Evolutionary conservation across 768 basidiomycete species (phyloP), one percentile per base, ranked within the genome.

Genomic region (Russula griseocarnosa): DNA sequence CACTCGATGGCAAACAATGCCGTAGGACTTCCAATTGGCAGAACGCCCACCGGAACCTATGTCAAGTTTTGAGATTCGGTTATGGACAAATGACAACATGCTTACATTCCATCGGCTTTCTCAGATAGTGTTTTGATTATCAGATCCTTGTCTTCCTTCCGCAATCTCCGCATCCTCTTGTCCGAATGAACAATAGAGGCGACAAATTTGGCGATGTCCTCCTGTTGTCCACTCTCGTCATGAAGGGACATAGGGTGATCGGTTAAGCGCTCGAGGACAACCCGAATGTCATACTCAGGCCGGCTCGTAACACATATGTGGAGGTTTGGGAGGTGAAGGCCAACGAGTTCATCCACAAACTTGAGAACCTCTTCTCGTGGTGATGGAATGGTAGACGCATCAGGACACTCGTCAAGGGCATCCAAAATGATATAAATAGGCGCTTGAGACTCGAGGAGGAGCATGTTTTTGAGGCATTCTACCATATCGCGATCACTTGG

Each of bases 251-350:
- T 26, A 20, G 54, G 14, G 6, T 16, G 20, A 10, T 16, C 9
- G 18, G 49, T 40, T 7, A 62, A 42, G 13, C 30, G 28, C 11
- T 32, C 55, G 14, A 62, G 55, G 13, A 44, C 38, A 24, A 11
- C 28, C 8, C 44, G 42, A n/a, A 62, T 62, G n/a, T 57, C 55
- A 16, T 22, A n/a, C 26, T 56, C 61, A 13, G 61, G 61, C 18
- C 61, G 61, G 22, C 61, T 57, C 3, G 61, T 62, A 28, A 52
- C 61, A 4, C 61, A 62, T 42, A 62, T 57, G 32, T 22, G 61
- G 6, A 62, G 47, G 46, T 57, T 57, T 3, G 46, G 49, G 30
- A 42, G 47, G 16, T 20, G 36, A 10, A 49, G 38, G 7, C 16
- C 28, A 28, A 40, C 55, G 22, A 62, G 49, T 7, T 62, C 61